A percentile compares a stretch with the other conserved stretches of the same genome.
Conservation (phyloP, 2,329 filamentous ascomycete species). For the Ophidiomyces ophidiicola region DNA sequence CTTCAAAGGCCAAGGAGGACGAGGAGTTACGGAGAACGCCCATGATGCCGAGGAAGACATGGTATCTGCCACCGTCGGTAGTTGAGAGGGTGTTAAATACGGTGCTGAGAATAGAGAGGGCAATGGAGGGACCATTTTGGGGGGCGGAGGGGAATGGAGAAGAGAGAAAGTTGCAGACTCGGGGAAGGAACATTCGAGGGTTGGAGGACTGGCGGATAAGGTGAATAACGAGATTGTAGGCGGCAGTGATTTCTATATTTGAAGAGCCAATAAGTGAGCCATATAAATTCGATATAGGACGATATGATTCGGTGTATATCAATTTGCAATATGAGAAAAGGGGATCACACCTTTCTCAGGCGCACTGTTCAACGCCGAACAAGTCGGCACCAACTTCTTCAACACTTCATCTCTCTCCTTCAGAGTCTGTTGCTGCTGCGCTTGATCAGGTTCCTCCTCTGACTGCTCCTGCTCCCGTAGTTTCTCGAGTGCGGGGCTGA, state of each 20-base stretch:
- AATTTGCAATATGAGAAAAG: conserved; percentile 6
- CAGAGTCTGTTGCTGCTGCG: conserved; percentile 20
- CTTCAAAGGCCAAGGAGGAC: conserved; percentile 66
- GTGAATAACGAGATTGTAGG: conserved; percentile 94
- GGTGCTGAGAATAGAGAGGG: conserved; percentile 81
- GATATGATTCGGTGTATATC: background rate
- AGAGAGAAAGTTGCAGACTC: conserved; percentile 78
- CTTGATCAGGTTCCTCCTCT: conserved; percentile 39
- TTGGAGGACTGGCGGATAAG: conserved; percentile 78
- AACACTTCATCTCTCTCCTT: conserved; percentile 70
- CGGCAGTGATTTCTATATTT: conserved; percentile 68
- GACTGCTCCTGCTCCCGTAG: conserved; percentile 43
- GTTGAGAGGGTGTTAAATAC: conserved; percentile 87
- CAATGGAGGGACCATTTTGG: conserved; percentile 69
- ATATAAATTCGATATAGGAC: background rate
- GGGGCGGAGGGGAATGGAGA: conserved; percentile 79
- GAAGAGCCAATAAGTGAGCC: conserved; percentile 7
- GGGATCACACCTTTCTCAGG: conserved; percentile 61
- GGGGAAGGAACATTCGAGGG: conserved; percentile 71
- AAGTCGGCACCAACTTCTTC: conserved; percentile 76
- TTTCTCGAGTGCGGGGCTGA: conserved; percentile 55
- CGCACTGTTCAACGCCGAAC: conserved; percentile 63
- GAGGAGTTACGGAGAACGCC: conserved; percentile 63
- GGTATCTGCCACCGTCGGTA: conserved; percentile 67
- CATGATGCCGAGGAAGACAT: conserved; percentile 81